Conservation (phyloP, 2,329 filamentous ascomycete species). For the Pseudogymnoascus sp. region DNA sequence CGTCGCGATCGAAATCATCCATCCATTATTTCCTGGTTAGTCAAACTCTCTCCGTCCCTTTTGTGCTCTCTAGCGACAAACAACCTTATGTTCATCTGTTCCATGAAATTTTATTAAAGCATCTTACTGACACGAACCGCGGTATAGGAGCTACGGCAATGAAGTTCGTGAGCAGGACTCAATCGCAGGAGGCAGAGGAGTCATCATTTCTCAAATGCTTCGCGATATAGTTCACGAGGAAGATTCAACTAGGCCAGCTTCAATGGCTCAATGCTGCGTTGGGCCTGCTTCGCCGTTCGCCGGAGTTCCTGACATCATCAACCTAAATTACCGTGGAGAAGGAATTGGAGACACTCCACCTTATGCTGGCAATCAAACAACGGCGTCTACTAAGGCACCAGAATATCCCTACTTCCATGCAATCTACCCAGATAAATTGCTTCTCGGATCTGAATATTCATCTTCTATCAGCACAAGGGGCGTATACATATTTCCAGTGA, state of each 20-base stretch:
- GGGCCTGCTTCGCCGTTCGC: conserved; percentile 34
- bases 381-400: conserved; percentile 21
- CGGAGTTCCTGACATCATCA: conserved; percentile 39
- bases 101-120: too few species aligned
- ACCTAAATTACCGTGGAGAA: conserved; percentile 51
- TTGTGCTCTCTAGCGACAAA: too few species aligned
- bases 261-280: conserved; percentile 42
- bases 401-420: conserved; percentile 39
- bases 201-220: conserved; percentile 31
- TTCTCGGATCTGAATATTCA: conserved; percentile 37
- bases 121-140: too few species aligned
- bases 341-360: conserved; percentile 24
- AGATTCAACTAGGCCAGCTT: conserved; percentile 40
- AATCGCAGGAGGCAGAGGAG: conserved; percentile 27
- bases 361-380: conserved; percentile 24
- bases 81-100: too few species aligned
- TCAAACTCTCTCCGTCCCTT: too few species aligned
- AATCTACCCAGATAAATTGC: conserved; percentile 40
- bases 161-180: conserved; percentile 44
- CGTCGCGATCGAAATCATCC: conserved; percentile 49
- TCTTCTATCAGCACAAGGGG: conserved; percentile 44
- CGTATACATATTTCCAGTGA: conserved; percentile 47
- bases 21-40: conserved; percentile 45
- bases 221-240: conserved; percentile 38
- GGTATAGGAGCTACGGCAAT: conserved; percentile 49